Evolutionary conservation across 2,329 filamentous ascomycete genomes (phyloP).

Genomic region (Celoporthe dispersa): DNA sequence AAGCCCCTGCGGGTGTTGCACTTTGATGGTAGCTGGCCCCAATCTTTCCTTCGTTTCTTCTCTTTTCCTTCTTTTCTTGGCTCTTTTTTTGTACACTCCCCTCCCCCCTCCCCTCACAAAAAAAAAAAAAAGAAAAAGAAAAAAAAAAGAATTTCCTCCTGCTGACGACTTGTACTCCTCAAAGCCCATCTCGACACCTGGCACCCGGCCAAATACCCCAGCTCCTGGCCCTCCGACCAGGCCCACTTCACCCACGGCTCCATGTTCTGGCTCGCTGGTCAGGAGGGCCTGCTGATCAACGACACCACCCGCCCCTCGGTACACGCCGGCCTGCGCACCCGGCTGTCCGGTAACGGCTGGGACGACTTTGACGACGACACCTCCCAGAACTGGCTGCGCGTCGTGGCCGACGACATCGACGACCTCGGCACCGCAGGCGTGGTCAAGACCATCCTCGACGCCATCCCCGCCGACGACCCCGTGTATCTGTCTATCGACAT

Average conservation of each 20-base stretch:
- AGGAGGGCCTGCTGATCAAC: slow-evolving; percentile 79
- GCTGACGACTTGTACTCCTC: slow-evolving; percentile 28
- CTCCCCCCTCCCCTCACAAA: no score
- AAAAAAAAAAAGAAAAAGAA: not conserved
- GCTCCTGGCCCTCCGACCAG: slow-evolving; percentile 72
- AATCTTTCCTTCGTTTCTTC: no score
- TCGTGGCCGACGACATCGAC: slow-evolving; percentile 86
- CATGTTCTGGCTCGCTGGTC: slow-evolving; percentile 88
- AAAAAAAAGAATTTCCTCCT: not conserved
- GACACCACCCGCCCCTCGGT: slow-evolving; percentile 70
- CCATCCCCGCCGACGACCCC: slow-evolving; percentile 74
- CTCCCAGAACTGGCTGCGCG: slow-evolving; percentile 77
- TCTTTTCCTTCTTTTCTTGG: not conserved
- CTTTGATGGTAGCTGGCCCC: slow-evolving; percentile 60
- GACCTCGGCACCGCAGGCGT: slow-evolving; percentile 76
- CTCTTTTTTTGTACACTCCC: no score
- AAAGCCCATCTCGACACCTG: slow-evolving; percentile 77
- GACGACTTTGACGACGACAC: slow-evolving; percentile 74
- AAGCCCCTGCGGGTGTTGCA: slow-evolving; percentile 71
- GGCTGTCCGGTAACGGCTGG: slow-evolving; percentile 69
- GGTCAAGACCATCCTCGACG: slow-evolving; percentile 69
- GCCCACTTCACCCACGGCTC: slow-evolving; percentile 84
- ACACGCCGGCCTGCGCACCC: slow-evolving; percentile 81
- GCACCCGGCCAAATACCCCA: slow-evolving; percentile 81
- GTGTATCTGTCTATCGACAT: slow-evolving; percentile 54